These are phyloP conservation scores for Ascochyta pisi DNA, from an alignment of 2,329 filamentous ascomycete genomes.

Conservation along the genomic window DNA sequence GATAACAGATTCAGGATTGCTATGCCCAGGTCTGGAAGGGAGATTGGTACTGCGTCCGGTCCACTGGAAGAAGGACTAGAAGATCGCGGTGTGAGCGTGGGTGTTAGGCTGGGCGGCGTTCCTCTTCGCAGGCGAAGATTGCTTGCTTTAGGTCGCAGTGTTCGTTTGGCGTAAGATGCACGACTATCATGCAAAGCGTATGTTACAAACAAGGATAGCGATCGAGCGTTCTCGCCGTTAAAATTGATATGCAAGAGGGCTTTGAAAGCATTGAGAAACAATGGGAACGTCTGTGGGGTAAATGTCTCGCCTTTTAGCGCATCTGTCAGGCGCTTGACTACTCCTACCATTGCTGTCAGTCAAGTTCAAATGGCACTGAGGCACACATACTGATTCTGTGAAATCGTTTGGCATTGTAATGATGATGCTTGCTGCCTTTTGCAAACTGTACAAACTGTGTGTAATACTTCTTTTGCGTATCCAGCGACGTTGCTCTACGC, in stretches of 20 bases:
- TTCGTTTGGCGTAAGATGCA: slow-evolving; percentile 49
- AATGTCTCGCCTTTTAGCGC: slow-evolving; percentile 87
- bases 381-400: slow-evolving; percentile 80
- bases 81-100: slow-evolving; percentile 41
- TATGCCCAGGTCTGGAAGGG: slow-evolving; percentile 75
- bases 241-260: slow-evolving; percentile 80
- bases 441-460: slow-evolving; percentile 89
- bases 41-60: slow-evolving; percentile 37
- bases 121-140: slow-evolving; percentile 39
- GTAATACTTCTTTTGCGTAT: slow-evolving; percentile 89
- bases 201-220: slow-evolving; percentile 89
- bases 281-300: slow-evolving; percentile 71
- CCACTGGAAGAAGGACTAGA: slow-evolving; percentile 37
- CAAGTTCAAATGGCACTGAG: not conserved
- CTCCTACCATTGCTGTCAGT: slow-evolving; percentile 62
- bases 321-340: slow-evolving; percentile 88
- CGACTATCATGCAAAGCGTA: slow-evolving; percentile 79
- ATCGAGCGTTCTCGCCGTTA: slow-evolving; percentile 83
- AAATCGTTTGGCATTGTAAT: slow-evolving; percentile 88
- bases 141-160: slow-evolving; percentile 46
- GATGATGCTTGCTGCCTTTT: slow-evolving; percentile 86
- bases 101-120: slow-evolving; percentile 35
- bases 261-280: slow-evolving; percentile 81
- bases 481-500: slow-evolving; percentile 73
- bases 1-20: slow-evolving; percentile 80